Conservation (phyloP, 495 filamentous ascomycete species). For the Daldinia decipiens region DNA sequence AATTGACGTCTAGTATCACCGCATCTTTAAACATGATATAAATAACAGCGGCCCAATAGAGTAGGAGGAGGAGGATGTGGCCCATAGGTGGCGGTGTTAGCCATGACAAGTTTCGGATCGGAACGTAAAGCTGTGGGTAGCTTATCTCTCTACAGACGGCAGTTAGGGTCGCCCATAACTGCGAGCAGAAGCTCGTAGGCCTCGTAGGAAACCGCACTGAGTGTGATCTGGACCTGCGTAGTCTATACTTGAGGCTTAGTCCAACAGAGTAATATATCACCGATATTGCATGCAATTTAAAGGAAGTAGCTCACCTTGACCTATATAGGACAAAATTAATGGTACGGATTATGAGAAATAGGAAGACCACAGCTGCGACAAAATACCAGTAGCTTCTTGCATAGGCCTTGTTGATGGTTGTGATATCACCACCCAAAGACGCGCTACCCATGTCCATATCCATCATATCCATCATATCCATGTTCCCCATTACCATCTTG, state of each 20-base stretch:
- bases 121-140: conserved; percentile 69
- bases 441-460: conserved; percentile 51
- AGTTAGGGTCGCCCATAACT: conserved; percentile 71
- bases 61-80: conserved; percentile 61
- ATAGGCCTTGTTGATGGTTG: conserved; percentile 50
- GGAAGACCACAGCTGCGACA: conserved; percentile 53
- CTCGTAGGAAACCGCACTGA: conserved; percentile 67
- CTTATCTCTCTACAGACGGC: conserved; percentile 73
- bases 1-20: conserved; percentile 55
- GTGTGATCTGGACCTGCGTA: conserved; percentile 51
- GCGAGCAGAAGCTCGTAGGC: conserved; percentile 66
- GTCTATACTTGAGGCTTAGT: conserved; percentile 44
- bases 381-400: conserved; percentile 64
- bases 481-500: conserved; percentile 48
- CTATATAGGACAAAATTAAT: conserved; percentile 53
- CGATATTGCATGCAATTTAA: not conserved
- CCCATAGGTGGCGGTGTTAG: conserved; percentile 68
- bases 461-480: conserved; percentile 45
- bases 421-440: conserved; percentile 28
- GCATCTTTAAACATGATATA: conserved; percentile 64
- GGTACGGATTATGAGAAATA: conserved; percentile 50
- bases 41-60: conserved; percentile 67
- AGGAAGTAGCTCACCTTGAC: conserved; percentile 45
- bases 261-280: not conserved
- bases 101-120: conserved; percentile 58